Evolutionary conservation across 1,284 basidiomycete genomes (phyloP).

Genomic region (Jaminaea rosea): DNA sequence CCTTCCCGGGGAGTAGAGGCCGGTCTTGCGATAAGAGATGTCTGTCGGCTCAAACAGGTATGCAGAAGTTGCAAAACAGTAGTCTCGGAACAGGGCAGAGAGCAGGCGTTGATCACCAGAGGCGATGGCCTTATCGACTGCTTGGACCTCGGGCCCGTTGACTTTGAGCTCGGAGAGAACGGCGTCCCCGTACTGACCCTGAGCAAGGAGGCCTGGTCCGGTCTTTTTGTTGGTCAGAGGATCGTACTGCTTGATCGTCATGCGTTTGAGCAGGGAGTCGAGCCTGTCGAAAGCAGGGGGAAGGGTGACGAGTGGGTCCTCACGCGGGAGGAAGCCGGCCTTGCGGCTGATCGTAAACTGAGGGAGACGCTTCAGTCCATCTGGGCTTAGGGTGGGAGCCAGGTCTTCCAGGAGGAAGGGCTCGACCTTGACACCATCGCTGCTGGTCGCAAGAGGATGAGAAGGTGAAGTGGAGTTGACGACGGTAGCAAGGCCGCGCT

Average conservation of each 20-base stretch:
- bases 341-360: constrained; percentile 28
- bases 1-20: constrained; percentile 29
- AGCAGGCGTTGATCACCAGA: constrained; percentile 22
- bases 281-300: constrained; percentile 24
- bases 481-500: too few species aligned
- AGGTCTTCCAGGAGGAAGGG: constrained; percentile 34
- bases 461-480: too few species aligned
- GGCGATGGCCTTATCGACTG: constrained; percentile 21
- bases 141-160: constrained; percentile 16
- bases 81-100: constrained; percentile 43
- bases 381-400: background rate
- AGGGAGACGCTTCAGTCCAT: constrained; percentile 18
- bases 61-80: constrained; percentile 38
- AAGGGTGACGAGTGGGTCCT: constrained; percentile 28
- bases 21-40: constrained; percentile 24
- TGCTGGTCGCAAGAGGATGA: too few species aligned
- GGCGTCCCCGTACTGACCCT: constrained; percentile 35
- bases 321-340: constrained; percentile 28
- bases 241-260: constrained; percentile 41
- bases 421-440: constrained; percentile 11
- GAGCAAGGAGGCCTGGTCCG: constrained; percentile 27
- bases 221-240: constrained; percentile 19
- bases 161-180: constrained; percentile 25
- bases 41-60: constrained; percentile 43
- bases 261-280: constrained; percentile 30